phyloP scores from a whole-genome alignment of 495 filamentous ascomycete genomes.

The Oidiodendron maius region DNA sequence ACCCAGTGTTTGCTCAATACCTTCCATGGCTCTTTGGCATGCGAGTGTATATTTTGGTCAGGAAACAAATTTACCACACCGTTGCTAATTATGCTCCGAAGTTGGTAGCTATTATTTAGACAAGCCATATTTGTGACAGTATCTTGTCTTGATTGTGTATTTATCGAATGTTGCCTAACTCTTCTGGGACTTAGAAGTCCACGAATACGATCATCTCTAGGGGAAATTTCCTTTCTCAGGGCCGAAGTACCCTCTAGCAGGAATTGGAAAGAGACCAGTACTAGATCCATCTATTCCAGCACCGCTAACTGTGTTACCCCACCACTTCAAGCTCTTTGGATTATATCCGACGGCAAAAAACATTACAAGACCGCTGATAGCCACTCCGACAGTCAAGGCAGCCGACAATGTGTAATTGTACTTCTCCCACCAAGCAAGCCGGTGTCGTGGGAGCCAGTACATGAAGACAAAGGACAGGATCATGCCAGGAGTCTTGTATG shows the following conservation, averaged over 20 bases:
- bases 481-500: slow-evolving; percentile 48
- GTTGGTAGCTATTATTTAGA: no score
- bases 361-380: slow-evolving; percentile 60
- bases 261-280: slow-evolving; percentile 23
- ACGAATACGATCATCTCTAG: no score
- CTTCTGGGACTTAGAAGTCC: no score
- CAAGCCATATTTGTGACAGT: no score
- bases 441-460: slow-evolving; percentile 45
- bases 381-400: slow-evolving; percentile 62
- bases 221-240: slow-evolving; percentile 31
- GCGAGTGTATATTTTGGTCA: no score
- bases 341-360: slow-evolving; percentile 60
- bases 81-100: no score
- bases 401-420: slow-evolving; percentile 76
- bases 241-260: slow-evolving; percentile 30
- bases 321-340: slow-evolving; percentile 55
- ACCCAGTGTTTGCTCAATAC: no score
- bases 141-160: no score
- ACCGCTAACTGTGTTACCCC: slow-evolving; percentile 46
- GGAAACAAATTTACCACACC: no score
- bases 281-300: slow-evolving; percentile 25
- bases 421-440: slow-evolving; percentile 62
- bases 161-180: no score
- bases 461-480: slow-evolving; percentile 66
- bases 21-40: no score